Percentiles rank a stretch among this genome's conserved stretches.
Evolutionary conservation across 2,329 filamentous ascomycete species (phyloP).

Genomic region (Neonectria faginata): DNA sequence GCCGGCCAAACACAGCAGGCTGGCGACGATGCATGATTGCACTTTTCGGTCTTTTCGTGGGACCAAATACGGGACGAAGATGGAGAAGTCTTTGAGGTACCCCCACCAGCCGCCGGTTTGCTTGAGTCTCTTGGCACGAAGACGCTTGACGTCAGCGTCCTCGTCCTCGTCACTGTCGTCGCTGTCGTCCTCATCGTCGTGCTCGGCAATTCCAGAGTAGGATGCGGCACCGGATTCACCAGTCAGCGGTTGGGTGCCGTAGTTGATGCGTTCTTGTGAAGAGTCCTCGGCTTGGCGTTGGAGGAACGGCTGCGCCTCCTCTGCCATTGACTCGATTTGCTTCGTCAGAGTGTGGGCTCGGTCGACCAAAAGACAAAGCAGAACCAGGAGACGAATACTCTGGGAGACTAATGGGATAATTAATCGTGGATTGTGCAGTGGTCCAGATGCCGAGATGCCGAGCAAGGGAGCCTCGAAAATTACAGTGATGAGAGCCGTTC

Average conservation of each 20-base stretch:
- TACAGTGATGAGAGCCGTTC: conserved; percentile 6
- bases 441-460: neutral
- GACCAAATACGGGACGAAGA: conserved; percentile 49
- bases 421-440: neutral
- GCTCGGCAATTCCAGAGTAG: conserved; percentile 9
- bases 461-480: conserved; percentile 32
- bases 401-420: conserved; percentile 16
- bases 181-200: neutral
- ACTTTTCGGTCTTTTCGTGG: conserved; percentile 48
- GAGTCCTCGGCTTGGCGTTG: neutral
- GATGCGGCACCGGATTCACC: neutral
- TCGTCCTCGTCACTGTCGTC: conserved; percentile 40
- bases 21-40: conserved; percentile 45
- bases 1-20: conserved; percentile 38
- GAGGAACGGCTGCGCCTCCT: conserved; percentile 36
- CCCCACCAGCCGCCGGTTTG: conserved; percentile 48
- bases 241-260: conserved; percentile 28
- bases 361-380: conserved; percentile 15
- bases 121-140: conserved; percentile 43
- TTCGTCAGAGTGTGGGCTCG: neutral
- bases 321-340: neutral
- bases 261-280: conserved; percentile 5
- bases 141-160: conserved; percentile 44
- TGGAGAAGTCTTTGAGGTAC: conserved; percentile 47
- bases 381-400: conserved; percentile 11